These are phyloP conservation scores for Physcomitrellopsis africana DNA, from an alignment of 225 moss, liverwort and hornwort species.

Conservation along the genomic window DNA sequence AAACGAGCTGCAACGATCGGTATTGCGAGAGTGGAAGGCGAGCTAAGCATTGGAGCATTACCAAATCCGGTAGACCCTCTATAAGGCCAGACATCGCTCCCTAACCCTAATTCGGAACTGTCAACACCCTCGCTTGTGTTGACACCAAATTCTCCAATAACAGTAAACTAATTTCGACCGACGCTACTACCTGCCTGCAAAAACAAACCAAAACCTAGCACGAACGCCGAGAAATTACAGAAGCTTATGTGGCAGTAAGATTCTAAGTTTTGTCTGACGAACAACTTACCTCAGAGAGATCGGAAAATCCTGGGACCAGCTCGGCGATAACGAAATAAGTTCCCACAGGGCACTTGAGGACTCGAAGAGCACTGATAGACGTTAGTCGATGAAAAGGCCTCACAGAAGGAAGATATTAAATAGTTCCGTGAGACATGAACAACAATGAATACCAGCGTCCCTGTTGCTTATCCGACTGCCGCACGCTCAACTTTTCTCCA, in stretches of 20 bases:
- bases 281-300: neutral
- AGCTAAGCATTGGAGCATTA: slow-evolving; percentile 84
- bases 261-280: neutral
- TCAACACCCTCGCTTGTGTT: slow-evolving; percentile 5
- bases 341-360: neutral
- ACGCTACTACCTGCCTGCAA: neutral
- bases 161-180: neutral
- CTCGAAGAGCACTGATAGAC: too few relatives aligned
- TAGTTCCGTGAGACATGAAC: slow-evolving; percentile 34
- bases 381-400: neutral
- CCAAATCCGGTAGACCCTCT: slow-evolving; percentile 83
- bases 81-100: slow-evolving; percentile 58
- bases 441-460: slow-evolving; percentile 12
- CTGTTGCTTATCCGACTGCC: slow-evolving; percentile 37
- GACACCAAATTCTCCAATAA: neutral
- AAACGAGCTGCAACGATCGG: slow-evolving; percentile 66
- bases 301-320: too few relatives aligned
- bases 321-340: neutral
- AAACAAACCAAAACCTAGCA: slow-evolving; percentile 3
- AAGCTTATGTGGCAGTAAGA: neutral
- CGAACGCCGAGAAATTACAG: neutral
- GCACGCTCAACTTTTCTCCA: neutral
- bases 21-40: slow-evolving; percentile 76
- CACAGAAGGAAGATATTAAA: slow-evolving; percentile 20
- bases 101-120: slow-evolving; percentile 39